Conservation (phyloP, 2,329 filamentous ascomycete species). For the Colletotrichum sp. region DNA sequence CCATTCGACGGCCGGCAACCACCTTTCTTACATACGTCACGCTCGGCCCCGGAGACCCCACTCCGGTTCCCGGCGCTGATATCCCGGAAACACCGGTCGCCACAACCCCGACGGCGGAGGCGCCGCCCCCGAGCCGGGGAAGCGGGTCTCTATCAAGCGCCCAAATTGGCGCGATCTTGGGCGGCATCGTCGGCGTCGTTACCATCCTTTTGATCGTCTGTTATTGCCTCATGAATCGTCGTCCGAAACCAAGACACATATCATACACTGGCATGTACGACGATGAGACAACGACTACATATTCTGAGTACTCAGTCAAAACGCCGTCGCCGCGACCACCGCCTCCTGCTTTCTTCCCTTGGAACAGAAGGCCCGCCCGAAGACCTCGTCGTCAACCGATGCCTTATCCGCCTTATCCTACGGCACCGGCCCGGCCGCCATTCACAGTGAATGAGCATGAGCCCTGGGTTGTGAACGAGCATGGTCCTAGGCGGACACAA, state of each 20-base stretch:
- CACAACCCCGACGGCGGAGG: background rate
- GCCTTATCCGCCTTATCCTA: background rate
- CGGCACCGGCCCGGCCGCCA: background rate
- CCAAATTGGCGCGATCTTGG: conserved; percentile 47
- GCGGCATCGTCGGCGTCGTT: conserved; percentile 42
- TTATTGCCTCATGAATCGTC: conserved; percentile 30
- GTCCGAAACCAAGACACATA: background rate
- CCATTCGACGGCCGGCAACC: conserved; percentile 34
- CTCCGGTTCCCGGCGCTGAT: conserved; percentile 15
- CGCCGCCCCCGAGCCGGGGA: conserved; percentile 7
- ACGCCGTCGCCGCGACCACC: background rate
- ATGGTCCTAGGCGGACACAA: background rate
- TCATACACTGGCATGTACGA: background rate
- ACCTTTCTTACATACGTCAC: conserved; percentile 43
- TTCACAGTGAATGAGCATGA: background rate
- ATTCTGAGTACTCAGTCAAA: background rate
- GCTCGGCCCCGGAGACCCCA: conserved; percentile 22
- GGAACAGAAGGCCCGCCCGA: background rate
- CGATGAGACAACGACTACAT: background rate
- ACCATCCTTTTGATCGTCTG: conserved; percentile 36
- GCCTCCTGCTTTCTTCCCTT: background rate
- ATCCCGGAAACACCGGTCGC: conserved; percentile 16
- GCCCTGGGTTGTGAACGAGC: background rate
- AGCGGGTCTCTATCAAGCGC: conserved; percentile 33
- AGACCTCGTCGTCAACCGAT: background rate